Conservation (phyloP, 768 basidiomycete genomes). For the Boletus speciosus region DNA sequence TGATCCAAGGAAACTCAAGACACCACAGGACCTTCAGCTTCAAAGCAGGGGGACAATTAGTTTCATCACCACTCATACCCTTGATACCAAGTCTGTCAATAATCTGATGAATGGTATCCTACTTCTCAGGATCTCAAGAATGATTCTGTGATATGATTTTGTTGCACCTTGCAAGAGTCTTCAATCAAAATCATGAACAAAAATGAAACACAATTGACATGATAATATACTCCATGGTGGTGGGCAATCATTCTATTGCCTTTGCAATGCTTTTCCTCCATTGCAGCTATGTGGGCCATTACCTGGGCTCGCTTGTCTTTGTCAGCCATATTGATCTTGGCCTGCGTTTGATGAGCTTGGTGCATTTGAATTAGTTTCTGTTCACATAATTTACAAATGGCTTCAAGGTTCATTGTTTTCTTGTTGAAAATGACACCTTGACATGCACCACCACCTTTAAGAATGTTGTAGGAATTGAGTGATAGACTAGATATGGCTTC, state of each 20-base stretch:
- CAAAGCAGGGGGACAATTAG: background rate
- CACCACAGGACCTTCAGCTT: background rate
- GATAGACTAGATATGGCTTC: too few species aligned
- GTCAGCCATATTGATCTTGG: background rate
- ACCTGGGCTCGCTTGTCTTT: background rate
- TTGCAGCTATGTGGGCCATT: background rate
- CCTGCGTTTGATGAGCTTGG: background rate
- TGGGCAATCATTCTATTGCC: background rate
- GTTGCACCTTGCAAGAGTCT: background rate
- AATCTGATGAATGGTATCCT: background rate
- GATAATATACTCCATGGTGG: background rate
- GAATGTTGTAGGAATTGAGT: too few species aligned
- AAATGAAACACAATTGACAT: background rate
- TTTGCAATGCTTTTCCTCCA: background rate
- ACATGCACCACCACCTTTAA: too few species aligned
- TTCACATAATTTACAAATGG: background rate
- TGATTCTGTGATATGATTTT: background rate
- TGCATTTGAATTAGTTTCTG: background rate
- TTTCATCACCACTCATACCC: constrained; percentile 11
- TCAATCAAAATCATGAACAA: background rate
- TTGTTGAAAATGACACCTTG: too few species aligned
- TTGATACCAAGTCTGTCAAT: background rate
- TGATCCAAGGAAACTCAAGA: background rate
- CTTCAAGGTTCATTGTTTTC: background rate
- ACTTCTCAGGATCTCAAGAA: background rate